Conservation (phyloP, 306 rosid genomes). For the Acacia confusa region DNA sequence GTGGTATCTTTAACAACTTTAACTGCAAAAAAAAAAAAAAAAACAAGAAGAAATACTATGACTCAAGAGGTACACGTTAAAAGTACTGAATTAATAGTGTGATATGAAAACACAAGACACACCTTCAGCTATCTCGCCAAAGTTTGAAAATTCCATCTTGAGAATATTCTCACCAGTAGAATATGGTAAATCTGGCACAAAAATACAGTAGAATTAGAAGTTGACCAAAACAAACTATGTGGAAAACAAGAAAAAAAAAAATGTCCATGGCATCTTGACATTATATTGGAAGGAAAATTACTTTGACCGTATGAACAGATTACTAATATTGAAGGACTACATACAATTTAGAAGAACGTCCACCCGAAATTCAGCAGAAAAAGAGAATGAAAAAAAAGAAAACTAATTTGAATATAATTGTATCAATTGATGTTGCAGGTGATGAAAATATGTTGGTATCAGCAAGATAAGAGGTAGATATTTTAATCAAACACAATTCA, state of each 20-base stretch:
- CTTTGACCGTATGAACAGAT: not conserved
- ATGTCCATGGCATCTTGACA: conserved; percentile 1
- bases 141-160: conserved; percentile 70
- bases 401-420: not conserved
- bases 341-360: conserved; percentile 8
- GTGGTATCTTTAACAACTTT: conserved; percentile 59
- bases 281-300: not conserved
- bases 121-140: conserved; percentile 91
- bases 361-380: conserved; percentile 4
- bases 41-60: not conserved
- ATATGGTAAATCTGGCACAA: conserved; percentile 78
- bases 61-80: not conserved
- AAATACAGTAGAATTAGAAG: conserved; percentile 24
- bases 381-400: not conserved
- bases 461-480: not conserved
- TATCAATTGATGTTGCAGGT: not conserved
- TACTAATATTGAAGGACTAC: not conserved
- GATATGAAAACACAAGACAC: conserved; percentile 20
- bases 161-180: conserved; percentile 58
- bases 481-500: not conserved
- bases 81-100: not conserved
- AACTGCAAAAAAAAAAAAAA: conserved; percentile 44
- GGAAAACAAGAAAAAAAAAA: not conserved
- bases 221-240: not conserved
- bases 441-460: not conserved